phyloP scores from a whole-genome alignment of 2,329 filamentous ascomycete species.

The Endothia cerciana region DNA sequence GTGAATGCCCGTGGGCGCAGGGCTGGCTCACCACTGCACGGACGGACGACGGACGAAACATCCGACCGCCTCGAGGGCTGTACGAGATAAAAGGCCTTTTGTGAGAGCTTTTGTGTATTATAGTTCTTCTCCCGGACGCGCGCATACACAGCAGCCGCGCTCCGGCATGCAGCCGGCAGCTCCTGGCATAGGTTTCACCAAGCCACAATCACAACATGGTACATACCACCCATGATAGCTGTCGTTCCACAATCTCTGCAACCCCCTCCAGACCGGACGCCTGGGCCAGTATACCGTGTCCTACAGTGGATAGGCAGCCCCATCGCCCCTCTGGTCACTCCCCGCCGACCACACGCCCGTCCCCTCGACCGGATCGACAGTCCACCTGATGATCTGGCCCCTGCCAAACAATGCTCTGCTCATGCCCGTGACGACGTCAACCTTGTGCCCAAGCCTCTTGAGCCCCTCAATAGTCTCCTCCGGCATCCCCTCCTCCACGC shows the following conservation, averaged over 20 bases:
- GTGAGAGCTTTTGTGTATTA: slow-evolving; percentile 14
- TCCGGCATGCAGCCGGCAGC: background rate
- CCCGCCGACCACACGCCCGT: slow-evolving; percentile 81
- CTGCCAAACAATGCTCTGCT: slow-evolving; percentile 75
- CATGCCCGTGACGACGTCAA: slow-evolving; percentile 69
- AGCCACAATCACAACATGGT: background rate
- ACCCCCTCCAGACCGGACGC: background rate
- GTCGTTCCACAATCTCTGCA: background rate
- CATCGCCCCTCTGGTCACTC: slow-evolving; percentile 87
- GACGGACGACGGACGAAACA: background rate
- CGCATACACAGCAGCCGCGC: slow-evolving; percentile 9
- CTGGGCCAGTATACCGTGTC: background rate
- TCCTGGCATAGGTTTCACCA: background rate
- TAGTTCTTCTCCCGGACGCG: slow-evolving; percentile 7
- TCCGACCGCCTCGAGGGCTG: background rate
- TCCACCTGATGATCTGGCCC: slow-evolving; percentile 82
- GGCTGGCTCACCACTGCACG: no score
- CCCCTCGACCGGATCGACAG: slow-evolving; percentile 70
- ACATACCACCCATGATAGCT: background rate
- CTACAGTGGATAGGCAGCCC: slow-evolving; percentile 60
- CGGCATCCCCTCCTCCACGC: slow-evolving; percentile 81
- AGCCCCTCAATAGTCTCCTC: slow-evolving; percentile 70
- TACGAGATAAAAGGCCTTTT: background rate
- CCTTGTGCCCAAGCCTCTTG: slow-evolving; percentile 71
- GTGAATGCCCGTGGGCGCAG: slow-evolving; percentile 27